Percentiles rank a stretch among this genome's conserved stretches.
These are phyloP conservation scores for Gryganskiella cystojenkinii DNA, from an alignment of 192 early-diverging fungal species.

Conservation along the genomic window DNA sequence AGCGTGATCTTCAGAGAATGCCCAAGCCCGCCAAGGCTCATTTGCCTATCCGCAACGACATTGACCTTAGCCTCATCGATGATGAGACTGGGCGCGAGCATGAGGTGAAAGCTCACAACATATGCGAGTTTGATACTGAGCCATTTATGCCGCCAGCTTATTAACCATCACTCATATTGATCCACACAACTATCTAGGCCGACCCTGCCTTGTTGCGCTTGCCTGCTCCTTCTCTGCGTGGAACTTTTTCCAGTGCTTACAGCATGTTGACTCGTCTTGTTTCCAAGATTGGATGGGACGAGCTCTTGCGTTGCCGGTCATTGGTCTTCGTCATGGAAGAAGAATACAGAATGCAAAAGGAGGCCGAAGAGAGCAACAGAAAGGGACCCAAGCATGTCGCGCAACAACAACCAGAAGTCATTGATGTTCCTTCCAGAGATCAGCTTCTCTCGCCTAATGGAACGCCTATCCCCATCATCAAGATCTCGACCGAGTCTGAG, in stretches of 20 bases:
- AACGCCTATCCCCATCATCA: constrained; percentile 50
- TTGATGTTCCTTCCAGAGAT: constrained; percentile 31
- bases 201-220: constrained; percentile 81
- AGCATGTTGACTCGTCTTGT: constrained; percentile 82
- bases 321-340: constrained; percentile 99
- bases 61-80: constrained; percentile 68
- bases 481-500: constrained; percentile 49
- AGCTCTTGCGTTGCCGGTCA: constrained; percentile 87
- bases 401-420: constrained; percentile 3
- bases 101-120: constrained; percentile 63
- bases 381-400: constrained; percentile 48
- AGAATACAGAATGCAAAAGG: constrained; percentile 86
- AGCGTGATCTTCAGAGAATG: constrained; percentile 91
- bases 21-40: constrained; percentile 89
- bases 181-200: constrained; percentile 33
- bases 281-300: constrained; percentile 94
- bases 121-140: background rate
- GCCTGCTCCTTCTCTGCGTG: constrained; percentile 88
- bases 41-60: constrained; percentile 88
- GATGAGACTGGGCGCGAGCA: constrained; percentile 67
- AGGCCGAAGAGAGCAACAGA: constrained; percentile 75
- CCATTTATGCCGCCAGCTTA: background rate
- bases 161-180: background rate
- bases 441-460: constrained; percentile 40
- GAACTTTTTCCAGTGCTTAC: constrained; percentile 95